Evolutionary conservation across 805 yeast species (phyloP), one percentile per base, ranked within the genome.

Genomic region (Wickerhamiella shivajii): DNA sequence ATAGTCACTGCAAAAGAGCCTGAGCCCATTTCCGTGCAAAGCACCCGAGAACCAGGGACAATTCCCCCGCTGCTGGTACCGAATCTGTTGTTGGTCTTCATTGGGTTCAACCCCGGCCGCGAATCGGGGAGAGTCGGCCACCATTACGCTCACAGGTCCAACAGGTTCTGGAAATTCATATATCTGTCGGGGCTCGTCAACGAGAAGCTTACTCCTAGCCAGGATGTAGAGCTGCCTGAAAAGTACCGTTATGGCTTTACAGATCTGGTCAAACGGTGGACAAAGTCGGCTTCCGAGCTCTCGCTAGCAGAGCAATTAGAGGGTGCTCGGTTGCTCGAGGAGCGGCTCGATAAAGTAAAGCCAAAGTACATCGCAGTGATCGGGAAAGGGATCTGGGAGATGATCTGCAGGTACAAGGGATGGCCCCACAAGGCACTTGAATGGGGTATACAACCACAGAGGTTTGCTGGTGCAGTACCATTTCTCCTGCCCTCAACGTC

Each of bases 341-440:
- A 42, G 0, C 71, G 67, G 36, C 52, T 78, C 27, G 47, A 48
- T 2, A 28, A 23, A 1, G 39, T 57, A 19, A 36, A 49, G 1
- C 71, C 78, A 0, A 42, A 50, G 18, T 55, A 58, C 21, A 55
- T 74, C 0, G 73, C 77, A 21, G 52, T 78, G 15, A 69, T 77
- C 3, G 90, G 90, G 1, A 74, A 75, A 44, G 83, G 83, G 0
- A 74, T 77, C 5, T 77, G 83, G 81, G 80, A 74, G 35, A 50
- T 64, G 3, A 51, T 77, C 0, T 60, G 66, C 33, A 61, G 57
- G 40, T 45, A 44, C 33, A 38, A 53, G 26, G 46, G 51, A 5
- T 58, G 60, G 14, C 46, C 49, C 24, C 47, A 53, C 41, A 44
- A 5, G 18, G 39, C 48, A 16, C 75, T 77, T 39, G 27, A 43